Conservation (phyloP, 2,329 filamentous ascomycete species). For the Myrmaecium sp. region DNA sequence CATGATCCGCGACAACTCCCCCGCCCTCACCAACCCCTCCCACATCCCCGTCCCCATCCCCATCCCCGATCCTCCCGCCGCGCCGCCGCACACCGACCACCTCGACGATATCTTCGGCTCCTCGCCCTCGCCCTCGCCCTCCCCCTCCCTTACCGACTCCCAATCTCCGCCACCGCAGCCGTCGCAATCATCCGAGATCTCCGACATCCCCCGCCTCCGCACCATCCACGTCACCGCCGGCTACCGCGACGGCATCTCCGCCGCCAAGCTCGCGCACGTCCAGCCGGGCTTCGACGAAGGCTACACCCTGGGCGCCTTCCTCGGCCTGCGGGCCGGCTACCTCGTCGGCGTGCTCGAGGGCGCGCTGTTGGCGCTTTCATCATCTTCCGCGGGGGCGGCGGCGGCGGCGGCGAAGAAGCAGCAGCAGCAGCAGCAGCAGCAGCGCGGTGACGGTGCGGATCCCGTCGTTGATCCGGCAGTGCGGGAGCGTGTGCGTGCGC, state of each 20-base stretch:
- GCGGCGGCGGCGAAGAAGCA: slow-evolving; percentile 9
- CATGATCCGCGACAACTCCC: no score
- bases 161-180: neutral
- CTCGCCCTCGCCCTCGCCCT: slow-evolving; percentile 7
- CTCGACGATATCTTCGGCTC: slow-evolving; percentile 33
- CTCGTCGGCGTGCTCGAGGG: slow-evolving; percentile 66
- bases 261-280: slow-evolving; percentile 57
- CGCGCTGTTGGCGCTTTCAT: slow-evolving; percentile 37
- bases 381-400: slow-evolving; percentile 12
- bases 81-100: slow-evolving; percentile 8
- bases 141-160: neutral
- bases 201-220: slow-evolving; percentile 60
- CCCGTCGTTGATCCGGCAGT: no score
- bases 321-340: slow-evolving; percentile 59
- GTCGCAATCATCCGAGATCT: slow-evolving; percentile 27
- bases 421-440: neutral
- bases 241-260: slow-evolving; percentile 73
- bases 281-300: slow-evolving; percentile 88
- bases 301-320: slow-evolving; percentile 63
- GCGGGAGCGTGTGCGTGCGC: slow-evolving; percentile 10
- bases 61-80: slow-evolving; percentile 6
- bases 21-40: slow-evolving; percentile 13
- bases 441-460: slow-evolving; percentile 10
- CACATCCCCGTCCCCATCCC: slow-evolving; percentile 12
- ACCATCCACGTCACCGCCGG: slow-evolving; percentile 67